A percentile compares a stretch with the other conserved stretches of the same genome.
phyloP scores from a whole-genome alignment of 2,329 filamentous ascomycete species.

The Botrytis cinerea region DNA sequence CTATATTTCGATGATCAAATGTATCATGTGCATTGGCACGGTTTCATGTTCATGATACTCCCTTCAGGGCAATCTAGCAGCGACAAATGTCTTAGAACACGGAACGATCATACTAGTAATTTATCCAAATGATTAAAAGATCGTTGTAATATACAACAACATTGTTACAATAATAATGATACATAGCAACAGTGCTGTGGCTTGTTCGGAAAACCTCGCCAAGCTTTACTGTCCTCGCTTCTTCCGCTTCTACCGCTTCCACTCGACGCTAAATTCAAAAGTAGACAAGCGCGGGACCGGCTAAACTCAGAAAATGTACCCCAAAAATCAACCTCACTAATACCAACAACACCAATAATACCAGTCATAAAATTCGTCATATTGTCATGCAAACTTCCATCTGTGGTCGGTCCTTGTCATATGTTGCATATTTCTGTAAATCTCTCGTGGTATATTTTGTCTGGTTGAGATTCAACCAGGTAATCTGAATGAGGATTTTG shows the following conservation, averaged over 20 bases:
- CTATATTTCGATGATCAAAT: not conserved
- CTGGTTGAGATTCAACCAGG: not conserved
- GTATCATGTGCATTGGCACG: not conserved
- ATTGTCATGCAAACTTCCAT: not conserved
- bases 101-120: not conserved
- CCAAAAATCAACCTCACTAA: not conserved
- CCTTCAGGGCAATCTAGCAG: too few species aligned
- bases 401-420: not conserved
- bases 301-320: not conserved
- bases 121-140: not conserved
- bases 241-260: not conserved
- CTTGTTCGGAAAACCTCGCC: not conserved
- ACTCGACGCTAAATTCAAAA: not conserved
- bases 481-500: not conserved
- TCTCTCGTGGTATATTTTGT: not conserved
- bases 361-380: conserved; percentile 1
- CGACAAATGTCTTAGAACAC: not conserved
- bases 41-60: conserved; percentile 5
- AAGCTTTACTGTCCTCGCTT: not conserved
- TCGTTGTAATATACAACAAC: not conserved
- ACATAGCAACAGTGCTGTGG: not conserved
- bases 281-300: not conserved
- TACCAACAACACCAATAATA: not conserved
- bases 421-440: not conserved
- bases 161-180: not conserved